Percentiles rank a stretch among this genome's conserved stretches.
Conservation (phyloP, 2,329 filamentous ascomycete genomes). For the Ophiostoma australiae region DNA sequence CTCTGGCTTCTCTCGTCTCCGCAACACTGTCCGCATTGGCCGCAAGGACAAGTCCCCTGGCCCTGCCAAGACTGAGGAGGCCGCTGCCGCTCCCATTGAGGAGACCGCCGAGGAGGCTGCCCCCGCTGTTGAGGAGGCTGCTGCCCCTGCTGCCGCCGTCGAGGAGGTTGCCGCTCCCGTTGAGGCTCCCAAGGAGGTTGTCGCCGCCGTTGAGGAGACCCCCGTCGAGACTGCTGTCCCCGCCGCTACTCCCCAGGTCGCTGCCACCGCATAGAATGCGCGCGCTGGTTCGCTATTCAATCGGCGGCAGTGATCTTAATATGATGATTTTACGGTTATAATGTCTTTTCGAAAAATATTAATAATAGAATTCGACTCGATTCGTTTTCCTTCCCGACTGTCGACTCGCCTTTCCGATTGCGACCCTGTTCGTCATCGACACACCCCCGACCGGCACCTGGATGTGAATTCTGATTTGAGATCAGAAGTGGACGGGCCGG, state of each 20-base stretch:
- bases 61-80: constrained; percentile 39
- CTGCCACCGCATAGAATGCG: constrained; percentile 47
- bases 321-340: constrained; percentile 26
- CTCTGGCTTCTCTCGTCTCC: constrained; percentile 56
- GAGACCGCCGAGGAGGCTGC: constrained; percentile 32
- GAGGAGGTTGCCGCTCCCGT: constrained; percentile 36
- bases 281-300: constrained; percentile 21
- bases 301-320: constrained; percentile 27
- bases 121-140: constrained; percentile 33
- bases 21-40: constrained; percentile 50
- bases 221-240: constrained; percentile 37
- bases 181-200: constrained; percentile 35
- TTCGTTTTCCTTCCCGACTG: not conserved
- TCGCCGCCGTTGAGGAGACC: constrained; percentile 35
- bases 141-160: constrained; percentile 33
- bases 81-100: constrained; percentile 34
- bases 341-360: constrained; percentile 17
- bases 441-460: constrained; percentile 2
- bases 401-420: constrained; percentile 2
- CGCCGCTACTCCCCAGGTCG: constrained; percentile 44
- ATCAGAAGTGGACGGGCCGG: constrained; percentile 22
- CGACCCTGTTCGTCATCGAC: not conserved
- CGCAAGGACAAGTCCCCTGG: constrained; percentile 43
- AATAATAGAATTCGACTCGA: constrained; percentile 6
- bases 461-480: constrained; percentile 16